A percentile compares a stretch with the other conserved stretches of the same genome.
These are phyloP conservation scores for Solanum hybrid DNA, from an alignment of 305 asterid genomes.

Conservation along the genomic window DNA sequence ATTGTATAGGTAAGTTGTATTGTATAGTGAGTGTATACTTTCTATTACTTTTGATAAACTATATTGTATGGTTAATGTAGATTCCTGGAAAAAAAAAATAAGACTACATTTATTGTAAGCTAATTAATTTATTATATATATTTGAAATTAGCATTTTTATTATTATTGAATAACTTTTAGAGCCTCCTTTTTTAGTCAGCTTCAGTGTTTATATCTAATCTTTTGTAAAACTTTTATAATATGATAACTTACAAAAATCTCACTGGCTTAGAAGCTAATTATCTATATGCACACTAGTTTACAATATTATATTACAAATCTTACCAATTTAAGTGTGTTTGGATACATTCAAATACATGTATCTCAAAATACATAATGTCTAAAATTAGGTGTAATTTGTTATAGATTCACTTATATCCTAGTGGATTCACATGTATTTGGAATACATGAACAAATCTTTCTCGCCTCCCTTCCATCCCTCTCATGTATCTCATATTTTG, in stretches of 20 bases:
- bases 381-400: too few species aligned
- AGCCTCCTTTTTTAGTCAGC: neutral
- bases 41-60: neutral
- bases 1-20: too few species aligned
- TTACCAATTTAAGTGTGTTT: too few species aligned
- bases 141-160: neutral
- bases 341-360: neutral
- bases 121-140: too few species aligned
- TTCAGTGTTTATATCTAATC: neutral
- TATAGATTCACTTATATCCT: neutral
- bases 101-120: neutral
- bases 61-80: too few species aligned
- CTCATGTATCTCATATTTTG: neutral
- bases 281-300: too few species aligned
- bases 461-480: rapidly evolving
- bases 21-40: neutral
- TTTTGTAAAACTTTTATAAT: neutral
- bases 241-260: neutral
- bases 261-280: neutral
- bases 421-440: neutral
- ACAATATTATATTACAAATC: too few species aligned
- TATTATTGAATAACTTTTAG: too few species aligned
- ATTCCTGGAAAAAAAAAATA: too few species aligned
- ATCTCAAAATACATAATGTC: neutral
- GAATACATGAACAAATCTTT: too few species aligned